Evolutionary conservation across 2,329 filamentous ascomycete species (phyloP), one percentile per base, ranked within the genome.

Genomic region (Coleophoma crateriformis): DNA sequence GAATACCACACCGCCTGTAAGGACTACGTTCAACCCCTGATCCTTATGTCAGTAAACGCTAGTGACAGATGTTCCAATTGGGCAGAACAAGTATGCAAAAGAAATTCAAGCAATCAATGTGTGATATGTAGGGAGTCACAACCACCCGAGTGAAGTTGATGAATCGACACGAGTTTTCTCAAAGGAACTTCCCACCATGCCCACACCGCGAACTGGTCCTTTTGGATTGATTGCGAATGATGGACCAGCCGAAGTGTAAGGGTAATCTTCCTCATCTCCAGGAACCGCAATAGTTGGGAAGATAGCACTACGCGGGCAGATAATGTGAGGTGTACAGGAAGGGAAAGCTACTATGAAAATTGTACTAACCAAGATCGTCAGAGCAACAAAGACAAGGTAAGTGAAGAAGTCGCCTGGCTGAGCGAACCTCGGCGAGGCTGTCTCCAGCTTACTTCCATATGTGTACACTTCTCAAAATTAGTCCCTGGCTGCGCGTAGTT

Each of bases 321-420:
- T 77, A 72, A 71, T 77, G 72, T 73, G 81, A 84, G 82, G 81
- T 81, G 67, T 48, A 22, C 49, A 54, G 38, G 53, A 48, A 52
- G 34, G 27, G 50, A 49, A 44, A 12, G 13, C 52, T 19, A 45
- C 54, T 15, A 46, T 45, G 49, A 34, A 51, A 58, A 54, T 49
- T 56, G 50, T 38, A 38, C 84, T 77, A 81, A 88, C 85, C 71
- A 84, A 55, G 51, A 88, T 84, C 55, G 79, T 67, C 33, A 68
- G 66, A 56, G 73, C 76, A 61, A 85, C 73, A 67, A 88, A 88
- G 49, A 79, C 57, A 52, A 87, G 66, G 64, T 87, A 88, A 50
- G 75, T 74, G 61, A 86, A 78, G 65, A 85, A 87, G 60, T 85
- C 81, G 60, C 82, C 85, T 14, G 82, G 79, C 54, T 75, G 68